Base-by-base conservation (phyloP, 306 rosid genomes). In the Lathyrus sativus region DNA sequence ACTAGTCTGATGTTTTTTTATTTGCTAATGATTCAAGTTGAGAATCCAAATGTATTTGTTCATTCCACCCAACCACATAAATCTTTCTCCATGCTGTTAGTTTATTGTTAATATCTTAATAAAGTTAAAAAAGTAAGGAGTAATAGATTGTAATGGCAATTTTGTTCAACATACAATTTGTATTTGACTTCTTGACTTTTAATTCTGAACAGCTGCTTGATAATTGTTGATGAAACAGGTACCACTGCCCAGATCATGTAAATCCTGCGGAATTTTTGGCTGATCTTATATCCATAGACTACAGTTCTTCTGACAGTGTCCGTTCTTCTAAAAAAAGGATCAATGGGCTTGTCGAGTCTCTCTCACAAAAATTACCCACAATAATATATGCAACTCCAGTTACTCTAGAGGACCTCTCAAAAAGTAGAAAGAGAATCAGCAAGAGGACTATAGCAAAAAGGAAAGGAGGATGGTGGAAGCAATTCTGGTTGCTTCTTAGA, bases 231-330 rank as follows among this genome's bases (percentile, higher is more conserved):
- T 78, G 45, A 54, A 81, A 83, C 87, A 92, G 98, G 89, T 82
- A 88, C 80, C 50, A 35, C 65, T 92, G 96, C 79, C 96, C 98
- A 7, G 91, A 79, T 51, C 93, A 92, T 75, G 92, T 74, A 70
- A 92, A 86, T 70, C 96, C 98, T 6, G 98, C 96, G 42, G 98
- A 92, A 75, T 92, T 86, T 83, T 81, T 92, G 64, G 98, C 96
- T 6, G 98, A 92, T 88, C 98, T 92, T 62, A 87, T 92, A 85
- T 92, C 98, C 58, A 50, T 86, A 17, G 98, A 92, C 83, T 92
- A 90, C 67, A 88, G 96, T 78, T 89, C 96, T 81, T 79, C 96
- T 38, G 96, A 87, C 35, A 86, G 88, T 81, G 98, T 88, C 64
- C 82, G 76, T 73, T 86, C 91, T 58, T 90, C 97, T 66, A 76